These are phyloP conservation scores for Orbilia brochopaga DNA, from an alignment of 2,329 filamentous ascomycete species.

Conservation along the genomic window DNA sequence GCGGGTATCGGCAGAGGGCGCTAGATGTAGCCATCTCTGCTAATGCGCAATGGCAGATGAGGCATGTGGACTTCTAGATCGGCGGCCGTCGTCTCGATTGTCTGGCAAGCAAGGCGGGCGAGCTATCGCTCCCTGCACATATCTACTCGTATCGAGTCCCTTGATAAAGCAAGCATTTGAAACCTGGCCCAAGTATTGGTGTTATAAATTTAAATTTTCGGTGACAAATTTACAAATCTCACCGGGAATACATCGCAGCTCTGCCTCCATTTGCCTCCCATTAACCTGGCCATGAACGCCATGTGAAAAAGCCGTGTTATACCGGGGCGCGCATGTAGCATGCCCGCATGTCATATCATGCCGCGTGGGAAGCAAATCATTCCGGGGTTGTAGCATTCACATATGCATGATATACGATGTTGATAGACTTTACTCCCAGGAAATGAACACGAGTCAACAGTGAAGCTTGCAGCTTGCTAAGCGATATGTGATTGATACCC, in stretches of 20 bases:
- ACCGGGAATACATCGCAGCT: not conserved
- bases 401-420: not conserved
- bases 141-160: slow-evolving; percentile 25
- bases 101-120: slow-evolving; percentile 8
- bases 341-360: not conserved
- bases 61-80: not conserved
- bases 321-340: not conserved
- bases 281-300: not conserved
- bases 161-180: slow-evolving; percentile 2
- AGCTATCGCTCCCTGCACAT: not conserved
- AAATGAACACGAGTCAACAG: slow-evolving; percentile 16
- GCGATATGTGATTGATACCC: slow-evolving; percentile 7
- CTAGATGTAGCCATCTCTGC: not conserved
- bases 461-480: slow-evolving; percentile 17
- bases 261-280: not conserved
- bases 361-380: not conserved
- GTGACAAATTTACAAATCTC: slow-evolving; percentile 3
- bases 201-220: not conserved
- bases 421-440: slow-evolving; percentile 2
- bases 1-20: not conserved
- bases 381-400: not conserved
- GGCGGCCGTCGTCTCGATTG: slow-evolving; percentile 4
- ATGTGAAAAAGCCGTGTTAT: not conserved
- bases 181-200: slow-evolving; percentile 1
- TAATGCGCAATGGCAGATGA: not conserved